Percentiles rank a stretch among this genome's conserved stretches.
phyloP scores from a whole-genome alignment of 1,284 basidiomycete species.

The Pseudozyma flocculosa region DNA sequence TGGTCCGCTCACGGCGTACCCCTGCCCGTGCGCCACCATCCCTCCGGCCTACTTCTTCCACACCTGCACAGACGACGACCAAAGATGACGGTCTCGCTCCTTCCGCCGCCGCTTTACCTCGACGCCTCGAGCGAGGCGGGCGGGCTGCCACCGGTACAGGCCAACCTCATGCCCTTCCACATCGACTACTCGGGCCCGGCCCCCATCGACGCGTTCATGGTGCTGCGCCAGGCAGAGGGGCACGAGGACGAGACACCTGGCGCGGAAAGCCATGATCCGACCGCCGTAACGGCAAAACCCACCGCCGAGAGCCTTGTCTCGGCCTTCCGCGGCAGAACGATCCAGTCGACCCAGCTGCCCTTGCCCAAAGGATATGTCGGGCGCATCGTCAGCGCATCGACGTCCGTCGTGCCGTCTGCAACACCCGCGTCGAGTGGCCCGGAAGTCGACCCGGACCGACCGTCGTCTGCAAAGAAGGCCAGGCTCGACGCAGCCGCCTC shows the following conservation, averaged over 20 bases:
- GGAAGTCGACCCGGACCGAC: too few species aligned
- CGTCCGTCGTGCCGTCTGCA: too few species aligned
- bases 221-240: slow-evolving; percentile 9
- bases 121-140: background rate
- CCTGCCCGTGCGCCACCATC: too few species aligned
- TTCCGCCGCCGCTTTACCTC: slow-evolving; percentile 16
- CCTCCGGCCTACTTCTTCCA: too few species aligned
- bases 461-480: too few species aligned
- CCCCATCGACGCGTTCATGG: slow-evolving; percentile 31
- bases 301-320: slow-evolving; percentile 14
- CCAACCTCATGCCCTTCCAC: slow-evolving; percentile 42
- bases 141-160: slow-evolving; percentile 8
- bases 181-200: slow-evolving; percentile 38
- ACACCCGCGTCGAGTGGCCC: too few species aligned
- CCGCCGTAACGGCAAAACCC: too few species aligned
- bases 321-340: slow-evolving; percentile 23
- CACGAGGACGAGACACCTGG: background rate
- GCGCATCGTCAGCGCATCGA: slow-evolving; percentile 14
- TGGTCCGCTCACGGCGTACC: too few species aligned
- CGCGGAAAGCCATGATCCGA: too few species aligned
- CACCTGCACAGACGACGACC: background rate
- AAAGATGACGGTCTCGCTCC: slow-evolving; percentile 2
- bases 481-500: too few species aligned
- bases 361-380: slow-evolving; percentile 17
- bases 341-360: slow-evolving; percentile 22